phyloP scores from a whole-genome alignment of 2,329 filamentous ascomycete genomes.

The Tolypocladium pustulatum region DNA sequence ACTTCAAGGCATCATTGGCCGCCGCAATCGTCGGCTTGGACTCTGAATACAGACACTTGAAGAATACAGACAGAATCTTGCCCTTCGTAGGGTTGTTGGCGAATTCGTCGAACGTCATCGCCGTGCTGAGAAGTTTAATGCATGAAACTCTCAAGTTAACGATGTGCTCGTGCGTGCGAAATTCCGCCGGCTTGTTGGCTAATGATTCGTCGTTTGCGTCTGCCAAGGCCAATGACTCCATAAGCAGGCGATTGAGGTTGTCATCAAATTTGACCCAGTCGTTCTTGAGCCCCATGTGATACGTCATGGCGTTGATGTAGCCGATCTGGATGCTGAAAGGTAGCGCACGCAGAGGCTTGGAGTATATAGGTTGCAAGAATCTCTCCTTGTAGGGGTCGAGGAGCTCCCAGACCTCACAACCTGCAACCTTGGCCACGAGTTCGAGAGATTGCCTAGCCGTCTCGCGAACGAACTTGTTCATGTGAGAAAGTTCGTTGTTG shows the following conservation, averaged over 20 bases:
- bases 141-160: slow-evolving; percentile 87
- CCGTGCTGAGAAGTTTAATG: slow-evolving; percentile 83
- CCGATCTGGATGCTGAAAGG: slow-evolving; percentile 95
- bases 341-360: slow-evolving; percentile 84
- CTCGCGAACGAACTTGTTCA: slow-evolving; percentile 89
- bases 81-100: slow-evolving; percentile 56
- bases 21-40: slow-evolving; percentile 88
- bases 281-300: slow-evolving; percentile 79
- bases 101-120: slow-evolving; percentile 89
- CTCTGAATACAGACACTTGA: slow-evolving; percentile 92
- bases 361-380: slow-evolving; percentile 83
- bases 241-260: slow-evolving; percentile 75
- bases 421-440: slow-evolving; percentile 68
- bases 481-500: slow-evolving; percentile 81
- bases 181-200: slow-evolving; percentile 85
- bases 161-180: slow-evolving; percentile 91
- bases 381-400: slow-evolving; percentile 84
- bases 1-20: slow-evolving; percentile 80
- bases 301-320: slow-evolving; percentile 95
- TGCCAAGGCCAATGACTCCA: slow-evolving; percentile 87
- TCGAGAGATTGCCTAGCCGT: slow-evolving; percentile 74
- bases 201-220: slow-evolving; percentile 91
- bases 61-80: slow-evolving; percentile 88
- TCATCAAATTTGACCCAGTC: slow-evolving; percentile 91
- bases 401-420: slow-evolving; percentile 75